phyloP scores from a whole-genome alignment of 768 basidiomycete species.

The Kwoniella sp. region DNA sequence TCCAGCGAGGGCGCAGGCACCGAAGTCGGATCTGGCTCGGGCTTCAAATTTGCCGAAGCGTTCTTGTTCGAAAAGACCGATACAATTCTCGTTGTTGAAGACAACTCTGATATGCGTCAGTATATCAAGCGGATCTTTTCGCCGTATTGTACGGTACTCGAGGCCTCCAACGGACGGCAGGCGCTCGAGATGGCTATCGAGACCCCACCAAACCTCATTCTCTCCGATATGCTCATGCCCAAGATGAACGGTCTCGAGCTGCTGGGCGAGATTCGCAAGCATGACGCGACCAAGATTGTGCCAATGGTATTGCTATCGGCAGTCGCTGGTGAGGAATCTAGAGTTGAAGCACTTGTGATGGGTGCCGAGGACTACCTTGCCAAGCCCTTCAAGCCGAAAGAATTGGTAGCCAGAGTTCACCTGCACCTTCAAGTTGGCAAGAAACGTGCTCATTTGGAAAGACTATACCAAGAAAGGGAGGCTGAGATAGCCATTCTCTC shows the following conservation, averaged over 20 bases:
- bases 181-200: slow-evolving; percentile 47
- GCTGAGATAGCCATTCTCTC: slow-evolving; percentile 42
- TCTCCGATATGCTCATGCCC: slow-evolving; percentile 57
- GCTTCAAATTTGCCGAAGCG: slow-evolving; percentile 28
- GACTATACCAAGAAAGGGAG: slow-evolving; percentile 34
- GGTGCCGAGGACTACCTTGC: slow-evolving; percentile 58
- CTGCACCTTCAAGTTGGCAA: slow-evolving; percentile 59
- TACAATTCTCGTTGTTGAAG: slow-evolving; percentile 54
- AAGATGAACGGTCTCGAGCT: slow-evolving; percentile 47
- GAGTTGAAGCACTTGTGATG: slow-evolving; percentile 55
- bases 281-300: slow-evolving; percentile 31
- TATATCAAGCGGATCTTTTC: slow-evolving; percentile 55
- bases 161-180: slow-evolving; percentile 53
- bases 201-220: slow-evolving; percentile 51
- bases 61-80: slow-evolving; percentile 54
- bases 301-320: slow-evolving; percentile 56
- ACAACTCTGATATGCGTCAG: slow-evolving; percentile 53
- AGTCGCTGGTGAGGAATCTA: slow-evolving; percentile 53
- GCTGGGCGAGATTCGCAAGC: slow-evolving; percentile 41
- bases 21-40: slow-evolving; percentile 9
- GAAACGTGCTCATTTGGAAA: slow-evolving; percentile 48
- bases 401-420: slow-evolving; percentile 57
- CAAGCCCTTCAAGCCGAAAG: slow-evolving; percentile 58
- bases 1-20: slow-evolving; percentile 29
- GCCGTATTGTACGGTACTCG: slow-evolving; percentile 54